These are phyloP conservation scores for Colletotrichum musae DNA, from an alignment of 2,329 filamentous ascomycete genomes.

Conservation along the genomic window DNA sequence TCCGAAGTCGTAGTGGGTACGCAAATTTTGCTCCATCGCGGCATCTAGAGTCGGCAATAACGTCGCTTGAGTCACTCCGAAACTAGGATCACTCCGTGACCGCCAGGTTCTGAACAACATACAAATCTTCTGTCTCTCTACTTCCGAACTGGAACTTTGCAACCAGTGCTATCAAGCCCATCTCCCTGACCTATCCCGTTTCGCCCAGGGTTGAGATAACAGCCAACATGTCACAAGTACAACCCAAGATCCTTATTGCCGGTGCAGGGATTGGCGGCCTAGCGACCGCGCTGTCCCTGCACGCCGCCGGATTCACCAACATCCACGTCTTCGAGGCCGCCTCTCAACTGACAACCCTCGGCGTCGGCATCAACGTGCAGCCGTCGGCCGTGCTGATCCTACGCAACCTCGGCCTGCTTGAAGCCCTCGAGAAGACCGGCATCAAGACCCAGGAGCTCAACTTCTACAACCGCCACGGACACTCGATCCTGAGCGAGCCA, in stretches of 20 bases:
- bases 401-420: constrained; percentile 26
- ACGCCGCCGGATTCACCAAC: constrained; percentile 30
- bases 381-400: constrained; percentile 31
- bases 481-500: constrained; percentile 27
- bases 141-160: not conserved
- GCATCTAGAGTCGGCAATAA: not conserved
- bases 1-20: not conserved
- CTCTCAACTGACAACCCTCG: constrained; percentile 32
- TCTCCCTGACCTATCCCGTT: not conserved
- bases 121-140: not conserved
- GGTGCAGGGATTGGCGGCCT: constrained; percentile 43
- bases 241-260: constrained; percentile 46
- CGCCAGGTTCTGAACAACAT: not conserved
- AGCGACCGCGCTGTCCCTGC: constrained; percentile 33
- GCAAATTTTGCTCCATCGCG: not conserved
- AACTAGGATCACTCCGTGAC: not conserved
- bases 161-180: not conserved
- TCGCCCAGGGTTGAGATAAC: not conserved
- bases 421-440: constrained; percentile 28
- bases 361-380: constrained; percentile 30
- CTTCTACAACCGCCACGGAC: constrained; percentile 32
- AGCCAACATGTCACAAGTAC: not conserved
- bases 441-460: constrained; percentile 32
- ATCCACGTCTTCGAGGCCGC: constrained; percentile 32
- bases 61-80: not conserved